A percentile compares a stretch with the other conserved stretches of the same genome.
Conservation (phyloP, 129 eudicot genomes). For the Chrysanthemum seticuspe region DNA sequence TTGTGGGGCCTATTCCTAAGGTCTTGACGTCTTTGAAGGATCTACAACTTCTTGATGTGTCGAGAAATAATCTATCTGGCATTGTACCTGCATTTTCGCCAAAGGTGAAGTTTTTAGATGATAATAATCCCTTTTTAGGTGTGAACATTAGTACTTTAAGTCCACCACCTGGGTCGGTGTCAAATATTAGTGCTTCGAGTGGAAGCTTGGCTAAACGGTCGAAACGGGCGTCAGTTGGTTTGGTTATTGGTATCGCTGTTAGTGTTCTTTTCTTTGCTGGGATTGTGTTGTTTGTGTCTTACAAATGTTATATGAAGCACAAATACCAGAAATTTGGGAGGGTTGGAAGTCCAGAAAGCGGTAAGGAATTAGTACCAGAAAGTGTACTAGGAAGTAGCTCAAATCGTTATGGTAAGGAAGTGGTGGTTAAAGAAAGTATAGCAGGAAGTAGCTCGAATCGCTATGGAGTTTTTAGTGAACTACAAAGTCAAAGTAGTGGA, state of each 20-base stretch:
- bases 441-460: too few relatives aligned
- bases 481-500: too few relatives aligned
- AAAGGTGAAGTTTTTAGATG: slow-evolving; percentile 9
- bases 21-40: slow-evolving; percentile 11
- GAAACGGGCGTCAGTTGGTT: background rate
- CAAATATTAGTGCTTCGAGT: background rate
- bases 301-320: slow-evolving; percentile 14
- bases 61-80: slow-evolving; percentile 7
- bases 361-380: background rate
- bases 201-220: background rate
- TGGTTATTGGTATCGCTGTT: slow-evolving; percentile 1
- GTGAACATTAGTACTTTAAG: background rate
- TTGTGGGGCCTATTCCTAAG: slow-evolving; percentile 11
- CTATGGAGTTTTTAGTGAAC: too few relatives aligned
- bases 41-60: slow-evolving; percentile 3
- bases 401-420: too few relatives aligned
- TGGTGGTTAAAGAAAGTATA: too few relatives aligned
- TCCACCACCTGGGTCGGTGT: background rate
- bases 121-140: slow-evolving; percentile 14
- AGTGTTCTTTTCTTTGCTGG: slow-evolving; percentile 8
- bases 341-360: slow-evolving; percentile 17
- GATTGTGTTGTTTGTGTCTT: slow-evolving; percentile 14
- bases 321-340: slow-evolving; percentile 18
- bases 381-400: too few relatives aligned
- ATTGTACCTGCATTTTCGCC: background rate